A percentile compares a stretch with the other conserved stretches of the same genome.
Conservation (phyloP, 306 rosid species). For the Abrus precatorius region DNA sequence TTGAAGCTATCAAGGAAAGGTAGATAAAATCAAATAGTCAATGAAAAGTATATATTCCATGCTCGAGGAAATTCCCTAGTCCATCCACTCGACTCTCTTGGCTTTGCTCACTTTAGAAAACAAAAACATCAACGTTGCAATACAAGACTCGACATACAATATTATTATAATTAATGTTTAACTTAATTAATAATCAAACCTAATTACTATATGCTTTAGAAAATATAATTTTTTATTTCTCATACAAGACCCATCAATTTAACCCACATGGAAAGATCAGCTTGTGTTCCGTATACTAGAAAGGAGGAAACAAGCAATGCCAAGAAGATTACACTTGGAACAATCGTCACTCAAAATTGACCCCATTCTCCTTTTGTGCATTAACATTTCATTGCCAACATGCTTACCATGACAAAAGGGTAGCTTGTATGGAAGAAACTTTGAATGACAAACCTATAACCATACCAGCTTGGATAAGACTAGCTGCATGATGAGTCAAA, state of each 20-base stretch:
- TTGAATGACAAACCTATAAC: not conserved
- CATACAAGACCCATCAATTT: not conserved
- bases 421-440: slow-evolving; percentile 32
- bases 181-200: not conserved
- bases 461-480: not conserved
- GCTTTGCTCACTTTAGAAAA: not conserved
- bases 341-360: not conserved
- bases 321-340: not conserved
- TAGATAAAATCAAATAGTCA: slow-evolving; percentile 17
- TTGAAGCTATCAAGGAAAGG: not conserved
- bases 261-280: not conserved
- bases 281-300: not conserved
- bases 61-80: not conserved
- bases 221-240: not conserved
- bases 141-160: not conserved
- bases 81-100: not conserved
- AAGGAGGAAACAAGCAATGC: not conserved
- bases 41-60: slow-evolving; percentile 34
- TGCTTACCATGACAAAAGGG: not conserved
- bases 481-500: not conserved
- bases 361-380: not conserved
- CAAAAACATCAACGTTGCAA: not conserved
- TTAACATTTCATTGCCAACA: not conserved
- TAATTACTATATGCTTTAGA: not conserved
- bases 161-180: not conserved